A percentile compares a stretch with the other conserved stretches of the same genome.
Evolutionary conservation across 2,329 filamentous ascomycete genomes (phyloP).

Genomic region (Rugonectria rugulosa): DNA sequence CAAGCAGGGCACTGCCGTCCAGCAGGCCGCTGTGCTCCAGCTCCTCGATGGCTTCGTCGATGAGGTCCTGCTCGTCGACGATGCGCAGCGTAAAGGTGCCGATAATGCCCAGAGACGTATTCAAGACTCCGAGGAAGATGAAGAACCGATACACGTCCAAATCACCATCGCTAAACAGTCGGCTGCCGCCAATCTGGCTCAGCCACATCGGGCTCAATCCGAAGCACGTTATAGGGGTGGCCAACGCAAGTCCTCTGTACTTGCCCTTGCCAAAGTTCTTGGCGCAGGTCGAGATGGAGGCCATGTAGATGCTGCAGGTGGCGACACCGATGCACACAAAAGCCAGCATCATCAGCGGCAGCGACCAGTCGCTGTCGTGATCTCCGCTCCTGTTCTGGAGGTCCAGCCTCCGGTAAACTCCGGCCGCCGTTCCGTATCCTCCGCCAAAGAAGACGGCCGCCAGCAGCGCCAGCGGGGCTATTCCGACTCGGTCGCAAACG

Average conservation of each 20-base stretch:
- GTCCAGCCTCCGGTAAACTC: slow-evolving; percentile 68
- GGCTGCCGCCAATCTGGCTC: slow-evolving; percentile 85
- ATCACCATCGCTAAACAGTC: slow-evolving; percentile 76
- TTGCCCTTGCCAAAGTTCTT: slow-evolving; percentile 96
- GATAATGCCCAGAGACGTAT: slow-evolving; percentile 74
- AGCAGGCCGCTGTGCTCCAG: slow-evolving; percentile 88
- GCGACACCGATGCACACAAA: slow-evolving; percentile 85
- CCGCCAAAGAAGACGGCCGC: slow-evolving; percentile 77
- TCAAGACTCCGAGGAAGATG: slow-evolving; percentile 78
- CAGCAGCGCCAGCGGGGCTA: slow-evolving; percentile 76
- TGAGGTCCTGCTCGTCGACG: slow-evolving; percentile 85
- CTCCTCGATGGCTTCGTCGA: slow-evolving; percentile 89
- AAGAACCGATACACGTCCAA: slow-evolving; percentile 87
- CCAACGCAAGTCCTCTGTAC: slow-evolving; percentile 87
- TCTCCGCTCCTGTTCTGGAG: slow-evolving; percentile 54
- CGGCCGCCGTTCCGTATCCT: slow-evolving; percentile 85
- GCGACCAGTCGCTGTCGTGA: slow-evolving; percentile 67
- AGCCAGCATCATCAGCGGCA: slow-evolving; percentile 82
- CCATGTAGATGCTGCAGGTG: slow-evolving; percentile 88
- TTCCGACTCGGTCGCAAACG: slow-evolving; percentile 87
- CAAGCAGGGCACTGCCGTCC: slow-evolving; percentile 77
- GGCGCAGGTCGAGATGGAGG: slow-evolving; percentile 91
- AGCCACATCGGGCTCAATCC: slow-evolving; percentile 96
- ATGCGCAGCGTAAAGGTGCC: slow-evolving; percentile 79
- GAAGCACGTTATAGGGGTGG: slow-evolving; percentile 89